Evolutionary conservation across 108 stramenopile species (phyloP), one percentile per base, ranked within the genome.

Genomic region (Fragilaria crotonensis): DNA sequence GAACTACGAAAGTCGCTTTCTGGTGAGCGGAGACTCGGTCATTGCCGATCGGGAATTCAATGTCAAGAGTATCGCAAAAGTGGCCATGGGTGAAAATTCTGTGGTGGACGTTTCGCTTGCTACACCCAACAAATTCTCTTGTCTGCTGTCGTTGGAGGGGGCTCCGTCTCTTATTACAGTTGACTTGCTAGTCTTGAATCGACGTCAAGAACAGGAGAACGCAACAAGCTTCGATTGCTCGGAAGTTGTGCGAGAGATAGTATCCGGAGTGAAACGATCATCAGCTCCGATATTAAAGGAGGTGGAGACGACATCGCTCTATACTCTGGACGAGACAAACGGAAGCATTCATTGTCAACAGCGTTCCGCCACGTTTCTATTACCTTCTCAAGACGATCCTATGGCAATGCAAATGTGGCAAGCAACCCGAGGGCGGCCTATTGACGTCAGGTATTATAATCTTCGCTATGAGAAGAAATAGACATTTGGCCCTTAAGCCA

Each of bases 31-130:
- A 23, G 25, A 29, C 1, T 45, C 30, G 20, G 60, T 64, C n/a
- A 69, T 89, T 67, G 85, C 80, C 21, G 89, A 91, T 69, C 77
- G 89, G 17, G 85, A 91, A 59, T 91, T 71, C 71, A 91, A 91
- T 62, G 76, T 83, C 11, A 66, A 67, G 30, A 70, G 70, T 45
- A 87, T 91, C 32, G 89, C 77, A 25, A 83, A 77, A 57, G 83
- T 77, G 17, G 81, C 85, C 28, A 83, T 91, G 85, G 89, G 89
- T n/a, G 75, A 60, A 20, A 79, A 79, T 51, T 80, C 84, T 52
- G 77, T 91, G 0, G 63, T 84, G 18, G 80, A 91, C 71, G 76
- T 87, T 7, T 28, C 73, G 0, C 19, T 76, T 5, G 81, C 83
- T 7, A 81, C 89, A 4, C 89, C 89, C 14, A 87, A 91, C 66